phyloP scores from a whole-genome alignment of 78 protist species.

The slime mould (Dictyostelium discoideum) region dicty_2.7 NC_007090.3:2480501-2481000 shows the following conservation, averaged over 20 bases:
- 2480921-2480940: background rate
- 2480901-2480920: background rate
- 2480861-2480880: background rate
- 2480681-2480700: slow-evolving; percentile 1
- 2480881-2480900: background rate
- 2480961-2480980: background rate
- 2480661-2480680: background rate
- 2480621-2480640: slow-evolving; percentile 2
- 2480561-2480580: background rate
- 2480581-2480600: background rate
- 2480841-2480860: background rate
- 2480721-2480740: too few relatives aligned
- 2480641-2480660: slow-evolving; percentile 6
- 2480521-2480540: background rate
- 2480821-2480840: background rate
- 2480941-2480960: slow-evolving; percentile 8
- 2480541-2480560: background rate
- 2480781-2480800: background rate
- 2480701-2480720: slow-evolving; percentile 19
- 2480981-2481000: background rate
- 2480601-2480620: slow-evolving; percentile 5
- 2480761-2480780: background rate
- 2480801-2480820: background rate
- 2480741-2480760: background rate
- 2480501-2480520: slow-evolving; percentile 11